Evolutionary conservation across 2,329 filamentous ascomycete genomes (phyloP).

Genomic region (Penicillium oxalicum): DNA sequence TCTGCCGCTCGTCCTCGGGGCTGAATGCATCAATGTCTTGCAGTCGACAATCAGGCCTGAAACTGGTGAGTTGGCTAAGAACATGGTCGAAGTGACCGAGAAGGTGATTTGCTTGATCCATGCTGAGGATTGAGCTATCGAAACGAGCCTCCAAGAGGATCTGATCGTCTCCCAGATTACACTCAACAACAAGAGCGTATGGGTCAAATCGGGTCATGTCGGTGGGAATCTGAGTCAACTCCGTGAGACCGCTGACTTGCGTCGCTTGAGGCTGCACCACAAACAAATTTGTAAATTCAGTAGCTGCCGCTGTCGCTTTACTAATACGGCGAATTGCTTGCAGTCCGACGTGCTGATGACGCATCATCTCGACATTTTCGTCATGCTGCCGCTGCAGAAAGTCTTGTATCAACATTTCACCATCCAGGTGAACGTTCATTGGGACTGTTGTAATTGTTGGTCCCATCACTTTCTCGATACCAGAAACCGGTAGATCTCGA

Average conservation of each 20-base stretch:
- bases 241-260: neutral
- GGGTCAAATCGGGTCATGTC: constrained; percentile 27
- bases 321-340: constrained; percentile 1
- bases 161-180: constrained; percentile 38
- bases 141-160: constrained; percentile 3
- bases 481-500: constrained; percentile 31
- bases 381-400: constrained; percentile 3
- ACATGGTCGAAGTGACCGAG: constrained; percentile 4
- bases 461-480: constrained; percentile 36
- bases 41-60: neutral
- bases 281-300: constrained; percentile 2
- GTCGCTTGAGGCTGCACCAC: constrained; percentile 2
- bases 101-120: constrained; percentile 1
- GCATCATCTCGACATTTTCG: constrained; percentile 1
- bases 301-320: neutral
- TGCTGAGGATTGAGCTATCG: neutral
- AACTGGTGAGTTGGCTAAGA: constrained; percentile 1
- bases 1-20: constrained; percentile 4
- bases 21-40: constrained; percentile 6
- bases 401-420: neutral
- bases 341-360: constrained; percentile 1
- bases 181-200: constrained; percentile 57
- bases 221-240: constrained; percentile 1
- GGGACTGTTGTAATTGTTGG: constrained; percentile 39
- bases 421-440: constrained; percentile 1